Percentiles rank a stretch among this genome's conserved stretches.
Conservation (phyloP, 106 monocot genomes). For the Gastrodia elata region DNA sequence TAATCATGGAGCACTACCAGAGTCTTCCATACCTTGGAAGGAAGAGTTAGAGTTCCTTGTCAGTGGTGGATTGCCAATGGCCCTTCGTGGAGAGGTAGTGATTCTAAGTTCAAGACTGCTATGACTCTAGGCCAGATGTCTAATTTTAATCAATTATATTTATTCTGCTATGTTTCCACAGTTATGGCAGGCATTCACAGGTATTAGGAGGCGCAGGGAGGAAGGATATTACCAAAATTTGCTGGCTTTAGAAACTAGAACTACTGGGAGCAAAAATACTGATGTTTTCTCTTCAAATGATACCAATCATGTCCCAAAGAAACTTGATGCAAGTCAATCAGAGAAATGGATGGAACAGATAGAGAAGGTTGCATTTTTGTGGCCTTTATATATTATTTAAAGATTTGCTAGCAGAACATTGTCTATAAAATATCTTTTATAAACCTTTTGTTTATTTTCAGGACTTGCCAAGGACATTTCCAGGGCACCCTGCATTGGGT, state of each 20-base stretch:
- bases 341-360: slow-evolving; percentile 99
- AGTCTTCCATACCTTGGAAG: slow-evolving; percentile 42
- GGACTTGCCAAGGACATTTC: slow-evolving; percentile 99
- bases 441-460: slow-evolving; percentile 15
- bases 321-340: slow-evolving; percentile 14
- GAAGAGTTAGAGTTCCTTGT: slow-evolving; percentile 86
- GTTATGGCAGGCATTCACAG: slow-evolving; percentile 98
- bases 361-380: slow-evolving; percentile 57
- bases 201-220: slow-evolving; percentile 56
- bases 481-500: slow-evolving; percentile 92
- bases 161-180: slow-evolving; percentile 11
- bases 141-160: neutral
- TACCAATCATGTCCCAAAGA: slow-evolving; percentile 13
- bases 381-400: neutral
- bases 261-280: slow-evolving; percentile 15
- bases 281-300: slow-evolving; percentile 19
- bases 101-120: neutral
- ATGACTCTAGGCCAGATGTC: neutral
- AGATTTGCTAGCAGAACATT: neutral
- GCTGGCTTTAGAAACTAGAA: slow-evolving; percentile 32
- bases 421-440: neutral
- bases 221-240: slow-evolving; percentile 77
- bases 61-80: slow-evolving; percentile 84
- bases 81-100: slow-evolving; percentile 87
- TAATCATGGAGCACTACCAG: slow-evolving; percentile 13